Evolutionary conservation across 257 asterid genomes (phyloP).

Genomic region (Solanum sitiens): DNA sequence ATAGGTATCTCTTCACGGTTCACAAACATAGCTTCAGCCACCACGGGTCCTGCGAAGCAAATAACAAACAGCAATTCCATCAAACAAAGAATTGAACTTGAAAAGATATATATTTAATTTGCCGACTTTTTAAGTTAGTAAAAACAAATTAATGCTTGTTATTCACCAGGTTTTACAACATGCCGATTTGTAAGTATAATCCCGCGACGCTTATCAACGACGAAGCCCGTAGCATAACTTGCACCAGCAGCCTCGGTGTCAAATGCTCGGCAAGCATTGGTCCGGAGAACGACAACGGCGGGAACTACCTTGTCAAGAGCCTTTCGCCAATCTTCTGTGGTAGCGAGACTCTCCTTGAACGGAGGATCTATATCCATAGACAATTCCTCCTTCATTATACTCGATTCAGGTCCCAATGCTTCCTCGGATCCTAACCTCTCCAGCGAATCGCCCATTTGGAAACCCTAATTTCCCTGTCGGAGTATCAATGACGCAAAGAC

Average conservation of each 20-base stretch:
- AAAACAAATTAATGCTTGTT: background rate
- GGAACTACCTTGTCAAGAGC: constrained; percentile 85
- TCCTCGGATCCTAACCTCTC: constrained; percentile 17
- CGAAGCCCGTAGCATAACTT: constrained; percentile 86
- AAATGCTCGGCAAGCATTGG: constrained; percentile 87
- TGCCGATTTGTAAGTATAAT: constrained; percentile 93
- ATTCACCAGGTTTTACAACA: constrained; percentile 83
- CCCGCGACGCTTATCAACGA: constrained; percentile 86
- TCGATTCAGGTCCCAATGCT: constrained; percentile 67
- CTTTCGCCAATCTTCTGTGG: constrained; percentile 87
- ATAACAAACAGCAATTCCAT: background rate
- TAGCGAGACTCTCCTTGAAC: constrained; percentile 54
- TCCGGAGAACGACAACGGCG: constrained; percentile 94
- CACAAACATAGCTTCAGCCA: constrained; percentile 94
- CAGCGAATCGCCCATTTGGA: background rate
- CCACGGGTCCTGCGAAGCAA: constrained; percentile 68
- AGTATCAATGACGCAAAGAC: background rate
- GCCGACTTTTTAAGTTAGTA: background rate
- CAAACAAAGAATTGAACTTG: background rate
- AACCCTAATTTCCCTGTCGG: background rate
- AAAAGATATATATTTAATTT: background rate
- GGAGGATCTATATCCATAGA: constrained; percentile 93
- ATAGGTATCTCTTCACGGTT: constrained; percentile 91
- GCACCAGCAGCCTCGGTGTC: constrained; percentile 95
- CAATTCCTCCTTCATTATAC: constrained; percentile 72